Evolutionary conservation across 2,329 filamentous ascomycete genomes (phyloP).

Genomic region (Thermomyces lanuginosus): DNA sequence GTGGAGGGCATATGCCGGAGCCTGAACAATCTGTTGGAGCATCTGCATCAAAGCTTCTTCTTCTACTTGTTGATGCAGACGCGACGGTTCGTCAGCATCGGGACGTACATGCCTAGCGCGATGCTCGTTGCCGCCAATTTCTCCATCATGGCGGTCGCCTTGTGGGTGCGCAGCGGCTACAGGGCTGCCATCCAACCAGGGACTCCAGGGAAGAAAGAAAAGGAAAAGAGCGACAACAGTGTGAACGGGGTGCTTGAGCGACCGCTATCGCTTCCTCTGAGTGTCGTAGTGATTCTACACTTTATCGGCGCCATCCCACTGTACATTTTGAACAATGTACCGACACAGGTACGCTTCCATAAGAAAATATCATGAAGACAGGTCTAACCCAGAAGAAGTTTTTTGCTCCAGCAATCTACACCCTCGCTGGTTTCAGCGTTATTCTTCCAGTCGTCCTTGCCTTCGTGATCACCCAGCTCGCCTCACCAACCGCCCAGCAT

Average conservation of each 20-base stretch:
- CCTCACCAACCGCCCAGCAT: conserved; percentile 47
- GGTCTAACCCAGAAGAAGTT: conserved; percentile 30
- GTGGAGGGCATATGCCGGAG: conserved; percentile 84
- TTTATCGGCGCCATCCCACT: conserved; percentile 65
- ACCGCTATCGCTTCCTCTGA: conserved; percentile 39
- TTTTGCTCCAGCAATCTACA: conserved; percentile 41
- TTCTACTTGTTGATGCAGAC: conserved; percentile 90
- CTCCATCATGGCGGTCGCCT: conserved; percentile 79
- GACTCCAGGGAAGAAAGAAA: conserved; percentile 8
- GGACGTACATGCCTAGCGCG: conserved; percentile 91
- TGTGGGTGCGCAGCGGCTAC: conserved; percentile 83
- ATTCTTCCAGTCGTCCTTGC: conserved; percentile 43
- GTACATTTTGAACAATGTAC: conserved; percentile 66
- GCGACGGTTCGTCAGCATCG: conserved; percentile 91
- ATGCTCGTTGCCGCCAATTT: conserved; percentile 94
- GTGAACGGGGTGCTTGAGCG: conserved; percentile 20
- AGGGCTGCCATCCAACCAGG: conserved; percentile 13
- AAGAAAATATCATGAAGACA: not conserved
- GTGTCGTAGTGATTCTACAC: conserved; percentile 56
- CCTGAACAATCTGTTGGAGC: conserved; percentile 89
- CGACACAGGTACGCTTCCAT: conserved; percentile 41
- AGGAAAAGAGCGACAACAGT: conserved; percentile 6
- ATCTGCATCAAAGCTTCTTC: conserved; percentile 97
- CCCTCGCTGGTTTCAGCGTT: conserved; percentile 40
- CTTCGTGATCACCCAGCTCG: conserved; percentile 34